Evolutionary conservation across 768 basidiomycete species (phyloP).

Genomic region (Pisolithus sp.): DNA sequence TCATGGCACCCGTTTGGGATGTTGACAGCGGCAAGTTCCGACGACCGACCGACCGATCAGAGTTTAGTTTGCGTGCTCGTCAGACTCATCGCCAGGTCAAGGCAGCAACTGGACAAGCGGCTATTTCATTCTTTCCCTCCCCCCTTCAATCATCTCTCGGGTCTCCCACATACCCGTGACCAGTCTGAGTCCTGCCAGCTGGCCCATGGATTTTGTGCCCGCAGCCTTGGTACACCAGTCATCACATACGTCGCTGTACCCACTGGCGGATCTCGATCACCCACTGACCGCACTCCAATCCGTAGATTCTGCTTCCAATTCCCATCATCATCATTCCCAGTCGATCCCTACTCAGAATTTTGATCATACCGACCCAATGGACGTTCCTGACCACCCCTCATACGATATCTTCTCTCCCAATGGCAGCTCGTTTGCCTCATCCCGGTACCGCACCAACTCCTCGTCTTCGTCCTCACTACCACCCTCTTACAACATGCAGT

Average conservation of each 20-base stretch:
- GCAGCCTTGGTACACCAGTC: conserved; percentile 29
- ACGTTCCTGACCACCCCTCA: conserved; percentile 47
- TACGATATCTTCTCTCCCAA: conserved; percentile 63
- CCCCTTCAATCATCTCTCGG: conserved; percentile 46
- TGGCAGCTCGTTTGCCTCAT: conserved; percentile 40
- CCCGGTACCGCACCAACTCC: conserved; percentile 66
- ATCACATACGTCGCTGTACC: conserved; percentile 39
- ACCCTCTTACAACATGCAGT: conserved; percentile 46
- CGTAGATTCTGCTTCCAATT: conserved; percentile 31
- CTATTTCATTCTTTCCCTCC: conserved; percentile 17
- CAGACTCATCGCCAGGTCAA: conserved; percentile 15
- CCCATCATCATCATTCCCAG: conserved; percentile 30
- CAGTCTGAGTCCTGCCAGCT: conserved; percentile 15
- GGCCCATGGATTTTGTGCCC: conserved; percentile 46
- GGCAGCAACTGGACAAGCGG: conserved; percentile 20
- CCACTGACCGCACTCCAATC: conserved; percentile 43
- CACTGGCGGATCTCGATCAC: conserved; percentile 52
- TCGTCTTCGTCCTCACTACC: conserved; percentile 66
- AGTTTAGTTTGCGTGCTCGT: conserved; percentile 31
- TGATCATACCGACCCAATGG: conserved; percentile 51
- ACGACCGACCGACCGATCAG: conserved; percentile 54
- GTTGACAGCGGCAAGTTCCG: conserved; percentile 45
- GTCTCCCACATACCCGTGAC: background rate
- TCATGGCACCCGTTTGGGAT: conserved; percentile 35
- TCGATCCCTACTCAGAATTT: conserved; percentile 36